Conservation (phyloP, 495 filamentous ascomycete genomes). For the Penicillium longicatenatum region DNA sequence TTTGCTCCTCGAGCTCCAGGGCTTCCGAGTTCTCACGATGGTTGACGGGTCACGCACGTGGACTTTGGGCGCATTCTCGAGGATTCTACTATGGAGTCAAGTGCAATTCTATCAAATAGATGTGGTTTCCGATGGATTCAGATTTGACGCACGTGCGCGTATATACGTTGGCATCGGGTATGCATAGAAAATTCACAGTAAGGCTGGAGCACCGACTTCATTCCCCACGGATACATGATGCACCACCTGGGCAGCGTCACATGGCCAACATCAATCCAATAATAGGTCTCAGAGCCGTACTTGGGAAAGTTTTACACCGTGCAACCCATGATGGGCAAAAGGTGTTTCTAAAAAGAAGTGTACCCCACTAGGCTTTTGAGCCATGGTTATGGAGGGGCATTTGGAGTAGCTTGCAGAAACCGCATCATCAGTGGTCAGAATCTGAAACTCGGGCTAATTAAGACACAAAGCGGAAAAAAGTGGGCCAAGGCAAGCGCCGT, state of each 20-base stretch:
- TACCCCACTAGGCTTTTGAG: constrained; percentile 1
- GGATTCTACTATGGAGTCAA: neutral
- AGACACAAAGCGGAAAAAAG: constrained; percentile 11
- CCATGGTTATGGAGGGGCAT: constrained; percentile 14
- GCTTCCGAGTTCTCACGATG: too few species aligned
- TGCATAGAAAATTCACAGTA: too few species aligned
- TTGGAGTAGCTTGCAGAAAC: constrained; percentile 7
- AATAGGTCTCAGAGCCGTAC: neutral
- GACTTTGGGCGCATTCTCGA: too few species aligned
- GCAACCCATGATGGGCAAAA: constrained; percentile 2
- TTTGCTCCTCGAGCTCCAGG: neutral
- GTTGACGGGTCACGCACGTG: too few species aligned
- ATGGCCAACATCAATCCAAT: neutral
- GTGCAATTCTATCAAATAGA: neutral
- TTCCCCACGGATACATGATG: neutral
- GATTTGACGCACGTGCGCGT: too few species aligned
- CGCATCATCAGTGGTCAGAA: constrained; percentile 3
- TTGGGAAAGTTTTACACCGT: neutral
- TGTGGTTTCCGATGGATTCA: too few species aligned
- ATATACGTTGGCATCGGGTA: too few species aligned
- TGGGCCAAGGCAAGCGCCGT: constrained; percentile 19
- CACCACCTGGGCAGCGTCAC: neutral
- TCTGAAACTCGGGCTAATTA: constrained; percentile 21
- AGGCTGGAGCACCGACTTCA: too few species aligned
- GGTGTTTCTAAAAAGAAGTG: constrained; percentile 17